Base-by-base conservation (phyloP, 768 basidiomycete genomes). In the Lactifluus hygrophoroides region DNA sequence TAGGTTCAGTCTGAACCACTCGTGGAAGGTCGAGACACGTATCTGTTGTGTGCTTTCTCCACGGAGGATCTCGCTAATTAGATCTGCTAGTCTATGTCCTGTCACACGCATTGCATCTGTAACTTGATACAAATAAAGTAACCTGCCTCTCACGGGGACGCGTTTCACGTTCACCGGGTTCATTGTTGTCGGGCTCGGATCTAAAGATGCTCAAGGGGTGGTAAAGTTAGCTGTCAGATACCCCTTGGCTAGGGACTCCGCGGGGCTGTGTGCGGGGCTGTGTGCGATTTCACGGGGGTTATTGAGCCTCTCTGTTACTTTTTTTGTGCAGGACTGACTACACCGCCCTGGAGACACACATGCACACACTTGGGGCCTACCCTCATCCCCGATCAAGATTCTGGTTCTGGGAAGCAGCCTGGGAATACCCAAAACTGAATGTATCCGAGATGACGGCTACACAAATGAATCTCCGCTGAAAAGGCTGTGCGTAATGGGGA, bases 351-450 rank as follows among this genome's bases (percentile, higher is more conserved):
- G 51, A 58, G 55, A 56, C 47, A 49, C 50, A 38, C 50, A 56
- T 38, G 30, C 23, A 32, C 23, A 53, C 44, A 40, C 32, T n/a
- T 23, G 19, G 49, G 17, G 23, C 42, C 38, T 35, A 25, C 55
- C 23, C 56, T 28, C 50, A 42, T 38, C 23, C 59, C 58, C 59
- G 59, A 60, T 60, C 59, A 60, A 60, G 49, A 27, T 55, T 60
- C 53, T 55, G 54, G 54, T 56, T 60, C 54, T 56, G 54, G 54
- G 59, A 56, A 56, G 54, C 49, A 56, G 52, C 58, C 58, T 59
- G 52, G 53, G 52, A 54, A 54, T n/a, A 51, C 17, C 37, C 21
- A 21, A 43, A 46, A 30, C 28, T 47, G 34, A 60, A 56, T 51
- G 49, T 49, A 45, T 38, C 59, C 59, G 59, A 60, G 49, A 42